A percentile compares a stretch with the other conserved stretches of the same genome.
Conservation (phyloP, 441 rosid genomes). For the Melastoma candidum region DNA sequence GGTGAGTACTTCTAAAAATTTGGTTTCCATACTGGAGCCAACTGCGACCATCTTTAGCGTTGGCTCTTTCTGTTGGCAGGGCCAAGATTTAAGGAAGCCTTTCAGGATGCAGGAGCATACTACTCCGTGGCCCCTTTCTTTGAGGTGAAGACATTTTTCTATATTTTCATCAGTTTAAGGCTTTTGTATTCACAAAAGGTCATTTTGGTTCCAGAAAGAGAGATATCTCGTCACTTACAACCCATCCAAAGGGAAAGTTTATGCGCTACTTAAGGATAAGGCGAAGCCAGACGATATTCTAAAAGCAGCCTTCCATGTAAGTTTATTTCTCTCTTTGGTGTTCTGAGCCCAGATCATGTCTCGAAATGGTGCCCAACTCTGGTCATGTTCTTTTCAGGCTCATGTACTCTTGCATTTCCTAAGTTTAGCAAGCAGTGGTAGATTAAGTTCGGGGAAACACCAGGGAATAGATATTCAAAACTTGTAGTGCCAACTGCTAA, state of each 20-base stretch:
- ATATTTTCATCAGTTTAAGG: no score
- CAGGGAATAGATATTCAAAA: constrained; percentile 22
- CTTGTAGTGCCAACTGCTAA: constrained; percentile 24
- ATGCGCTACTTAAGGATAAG: constrained; percentile 83
- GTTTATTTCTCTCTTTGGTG: constrained; percentile 15
- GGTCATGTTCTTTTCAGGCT: constrained; percentile 37
- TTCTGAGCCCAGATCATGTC: neutral
- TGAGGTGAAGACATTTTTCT: constrained; percentile 30
- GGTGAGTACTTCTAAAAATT: constrained; percentile 32
- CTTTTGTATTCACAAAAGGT: neutral
- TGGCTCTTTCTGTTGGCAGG: constrained; percentile 38
- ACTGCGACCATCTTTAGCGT: no score
- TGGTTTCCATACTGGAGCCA: no score
- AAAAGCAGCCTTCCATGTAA: constrained; percentile 94
- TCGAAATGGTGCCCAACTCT: neutral
- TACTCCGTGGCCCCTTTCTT: constrained; percentile 67
- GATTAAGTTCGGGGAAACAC: constrained; percentile 20
- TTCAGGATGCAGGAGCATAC: constrained; percentile 79
- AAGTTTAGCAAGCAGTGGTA: constrained; percentile 30
- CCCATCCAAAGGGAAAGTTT: constrained; percentile 73
- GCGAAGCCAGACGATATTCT: constrained; percentile 86
- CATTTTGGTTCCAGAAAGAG: constrained; percentile 56
- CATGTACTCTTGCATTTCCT: constrained; percentile 85
- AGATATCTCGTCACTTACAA: constrained; percentile 79
- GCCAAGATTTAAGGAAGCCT: constrained; percentile 91